Conservation (phyloP, 2,329 filamentous ascomycete species). For the Claviceps sp. region DNA sequence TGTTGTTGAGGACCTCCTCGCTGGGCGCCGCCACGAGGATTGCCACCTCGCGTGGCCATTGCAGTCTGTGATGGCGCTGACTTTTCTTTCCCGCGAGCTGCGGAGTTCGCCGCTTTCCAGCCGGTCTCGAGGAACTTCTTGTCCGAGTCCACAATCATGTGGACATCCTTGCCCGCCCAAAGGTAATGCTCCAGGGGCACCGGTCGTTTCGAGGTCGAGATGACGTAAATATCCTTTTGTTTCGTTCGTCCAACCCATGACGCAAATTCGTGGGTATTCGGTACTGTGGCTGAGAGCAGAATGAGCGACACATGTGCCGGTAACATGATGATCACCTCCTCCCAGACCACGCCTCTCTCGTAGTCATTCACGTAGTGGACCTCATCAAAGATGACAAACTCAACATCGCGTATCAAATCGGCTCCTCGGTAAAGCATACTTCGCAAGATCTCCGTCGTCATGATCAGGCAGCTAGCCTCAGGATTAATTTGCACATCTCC, state of each 20-base stretch:
- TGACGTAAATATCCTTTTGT: slow-evolving; percentile 98
- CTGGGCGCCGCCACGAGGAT: slow-evolving; percentile 20
- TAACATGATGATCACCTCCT: slow-evolving; percentile 99
- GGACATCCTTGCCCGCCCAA: slow-evolving; percentile 84
- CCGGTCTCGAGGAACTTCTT: slow-evolving; percentile 86
- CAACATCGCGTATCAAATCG: slow-evolving; percentile 90
- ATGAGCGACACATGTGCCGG: slow-evolving; percentile 95
- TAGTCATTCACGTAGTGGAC: slow-evolving; percentile 97
- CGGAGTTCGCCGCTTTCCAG: slow-evolving; percentile 86
- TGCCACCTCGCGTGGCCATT: slow-evolving; percentile 24
- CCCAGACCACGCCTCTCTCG: slow-evolving; percentile 95
- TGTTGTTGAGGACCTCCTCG: slow-evolving; percentile 26
- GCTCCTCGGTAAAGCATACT: slow-evolving; percentile 97
- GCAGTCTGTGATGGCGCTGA: slow-evolving; percentile 31
- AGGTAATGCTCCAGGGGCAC: slow-evolving; percentile 92
- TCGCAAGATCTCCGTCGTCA: slow-evolving; percentile 95
- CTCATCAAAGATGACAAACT: slow-evolving; percentile 98
- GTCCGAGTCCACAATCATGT: slow-evolving; percentile 88
- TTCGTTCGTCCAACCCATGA: slow-evolving; percentile 98
- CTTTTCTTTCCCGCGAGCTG: slow-evolving; percentile 72
- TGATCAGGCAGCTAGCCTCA: slow-evolving; percentile 94
- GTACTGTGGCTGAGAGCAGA: slow-evolving; percentile 86
- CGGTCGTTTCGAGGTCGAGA: slow-evolving; percentile 89
- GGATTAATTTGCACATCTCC: slow-evolving; percentile 97
- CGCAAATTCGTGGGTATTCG: slow-evolving; percentile 94